Conservation (phyloP, 192 early-diverging fungal genomes). For the Paraglomus occultum region DNA sequence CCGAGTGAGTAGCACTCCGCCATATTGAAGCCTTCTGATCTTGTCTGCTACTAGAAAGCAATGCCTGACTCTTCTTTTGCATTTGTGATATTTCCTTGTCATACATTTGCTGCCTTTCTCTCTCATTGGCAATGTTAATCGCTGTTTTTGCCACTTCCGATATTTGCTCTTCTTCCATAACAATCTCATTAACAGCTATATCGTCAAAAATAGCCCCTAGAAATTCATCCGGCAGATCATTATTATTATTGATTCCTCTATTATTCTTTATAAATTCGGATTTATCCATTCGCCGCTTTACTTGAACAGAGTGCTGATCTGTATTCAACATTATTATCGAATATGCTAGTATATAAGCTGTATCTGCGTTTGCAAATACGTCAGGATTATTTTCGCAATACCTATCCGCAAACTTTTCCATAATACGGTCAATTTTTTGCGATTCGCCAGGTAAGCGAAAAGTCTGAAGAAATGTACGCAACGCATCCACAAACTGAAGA, state of each 20-base stretch:
- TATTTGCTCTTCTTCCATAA: conserved; percentile 85
- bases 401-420: conserved; percentile 96
- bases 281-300: conserved; percentile 85
- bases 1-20: conserved; percentile 69
- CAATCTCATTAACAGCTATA: conserved; percentile 82
- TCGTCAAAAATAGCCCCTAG: conserved; percentile 80
- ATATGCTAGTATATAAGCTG: conserved; percentile 90
- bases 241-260: conserved; percentile 91
- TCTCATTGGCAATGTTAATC: conserved; percentile 30
- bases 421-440: conserved; percentile 93
- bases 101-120: conserved; percentile 57
- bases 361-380: conserved; percentile 86
- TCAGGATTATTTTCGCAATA: conserved; percentile 81
- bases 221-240: conserved; percentile 73
- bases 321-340: conserved; percentile 94
- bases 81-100: conserved; percentile 64
- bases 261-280: conserved; percentile 88
- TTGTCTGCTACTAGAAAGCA: conserved; percentile 51
- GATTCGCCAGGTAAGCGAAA: conserved; percentile 92
- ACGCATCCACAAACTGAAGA: conserved; percentile 74
- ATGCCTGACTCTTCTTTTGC: conserved; percentile 68
- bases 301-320: conserved; percentile 85
- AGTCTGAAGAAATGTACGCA: conserved; percentile 81
- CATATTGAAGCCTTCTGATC: conserved; percentile 45
- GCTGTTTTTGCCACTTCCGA: conserved; percentile 40